phyloP scores from a whole-genome alignment of 2,329 filamentous ascomycete genomes.

The Neonectria ditissima region DNA sequence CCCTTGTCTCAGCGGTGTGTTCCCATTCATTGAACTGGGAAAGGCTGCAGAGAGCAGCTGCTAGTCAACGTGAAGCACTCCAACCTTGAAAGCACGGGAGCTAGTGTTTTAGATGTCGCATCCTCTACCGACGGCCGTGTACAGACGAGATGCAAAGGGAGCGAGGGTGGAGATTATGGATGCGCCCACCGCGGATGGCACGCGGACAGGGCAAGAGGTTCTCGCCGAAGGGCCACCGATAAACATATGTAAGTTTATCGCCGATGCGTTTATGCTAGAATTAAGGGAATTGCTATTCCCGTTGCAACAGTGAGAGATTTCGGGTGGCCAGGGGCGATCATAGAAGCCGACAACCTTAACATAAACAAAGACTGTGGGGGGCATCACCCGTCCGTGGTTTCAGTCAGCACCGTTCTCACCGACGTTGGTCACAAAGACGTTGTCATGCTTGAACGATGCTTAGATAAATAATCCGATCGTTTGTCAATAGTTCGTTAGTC shows the following conservation, averaged over 20 bases:
- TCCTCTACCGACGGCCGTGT: background rate
- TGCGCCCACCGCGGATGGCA: background rate
- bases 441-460: background rate
- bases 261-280: background rate
- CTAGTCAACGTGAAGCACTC: conserved; percentile 12
- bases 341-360: conserved; percentile 18
- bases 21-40: background rate
- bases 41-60: background rate
- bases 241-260: background rate
- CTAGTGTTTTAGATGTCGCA: conserved; percentile 9
- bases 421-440: conserved; percentile 4
- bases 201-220: background rate
- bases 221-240: background rate
- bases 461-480: background rate
- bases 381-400: conserved; percentile 6
- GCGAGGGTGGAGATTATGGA: background rate
- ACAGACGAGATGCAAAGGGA: background rate
- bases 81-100: background rate
- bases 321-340: background rate
- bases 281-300: background rate
- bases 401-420: conserved; percentile 23
- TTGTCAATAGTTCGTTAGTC: background rate
- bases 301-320: conserved; percentile 1
- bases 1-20: background rate
- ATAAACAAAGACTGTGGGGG: conserved; percentile 1